Base-by-base conservation (phyloP, 2,329 filamentous ascomycete genomes). In the Basipetospora chlamydospora region DNA sequence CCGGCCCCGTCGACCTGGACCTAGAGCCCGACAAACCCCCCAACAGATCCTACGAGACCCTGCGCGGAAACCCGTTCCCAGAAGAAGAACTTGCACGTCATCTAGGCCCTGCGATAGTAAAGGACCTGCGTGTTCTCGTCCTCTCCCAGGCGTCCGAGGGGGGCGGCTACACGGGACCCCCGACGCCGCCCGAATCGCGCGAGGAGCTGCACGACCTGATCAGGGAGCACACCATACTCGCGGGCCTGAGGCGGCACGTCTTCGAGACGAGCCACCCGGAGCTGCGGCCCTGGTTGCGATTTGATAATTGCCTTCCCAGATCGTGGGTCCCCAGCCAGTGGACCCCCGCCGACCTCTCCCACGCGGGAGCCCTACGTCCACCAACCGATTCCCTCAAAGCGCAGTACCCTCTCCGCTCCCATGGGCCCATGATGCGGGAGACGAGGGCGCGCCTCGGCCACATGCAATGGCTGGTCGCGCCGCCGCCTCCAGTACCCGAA, bases 231-330 rank as follows among this genome's bases (percentile, higher is more conserved):
- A 12, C 10, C 8, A n/a, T 35, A 3, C 15, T 35, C 15, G 33
- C 33, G 16, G 25, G n/a, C 13, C 17, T 35, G 8, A 23, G 33
- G 11, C 33, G 33, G 16, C 25, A 35, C 17, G 25, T 25, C 33
- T 28, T 35, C n/a, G 33, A 35, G 25, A 28, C 33, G 33, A 35
- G 33, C 33, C 33, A 35, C 17, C 33, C 33, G 4, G 33, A 35
- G 33, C 15, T 35, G 15, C 33, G 33, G 10, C 26, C 15, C 25
- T 35, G 33, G 33, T 25, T 35, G 5, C 11, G 6, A 11, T 13
- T n/a, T 18, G 15, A 17, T 31, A n/a, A n/a, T n/a, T n/a, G n/a
- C n/a, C n/a, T n/a, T n/a, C n/a, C n/a, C n/a, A n/a, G n/a, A n/a
- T n/a, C n/a, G n/a, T n/a, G n/a, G n/a, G n/a, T n/a, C n/a, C n/a